Conservation (phyloP, 2,329 filamentous ascomycete species). For the Colletotrichum spaethianum region DNA sequence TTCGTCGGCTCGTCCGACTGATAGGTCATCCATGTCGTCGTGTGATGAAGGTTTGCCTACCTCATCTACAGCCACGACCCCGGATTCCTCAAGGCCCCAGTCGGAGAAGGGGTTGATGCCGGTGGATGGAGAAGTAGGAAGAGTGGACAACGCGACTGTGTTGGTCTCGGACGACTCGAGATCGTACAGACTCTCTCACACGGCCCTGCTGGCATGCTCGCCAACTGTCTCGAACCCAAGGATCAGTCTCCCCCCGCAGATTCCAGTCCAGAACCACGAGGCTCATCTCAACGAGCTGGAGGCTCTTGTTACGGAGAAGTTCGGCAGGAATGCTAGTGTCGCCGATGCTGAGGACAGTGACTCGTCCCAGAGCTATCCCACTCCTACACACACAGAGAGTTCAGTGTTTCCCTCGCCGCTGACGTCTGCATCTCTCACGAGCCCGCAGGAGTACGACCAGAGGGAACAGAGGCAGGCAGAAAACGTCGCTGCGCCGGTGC, state of each 20-base stretch:
- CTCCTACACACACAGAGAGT: slow-evolving; percentile 22
- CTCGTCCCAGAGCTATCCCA: slow-evolving; percentile 28
- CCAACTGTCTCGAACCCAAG: slow-evolving; percentile 24
- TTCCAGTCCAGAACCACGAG: slow-evolving; percentile 29
- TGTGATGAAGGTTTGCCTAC: slow-evolving; percentile 55
- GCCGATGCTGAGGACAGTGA: slow-evolving; percentile 39
- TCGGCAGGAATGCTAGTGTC: slow-evolving; percentile 31
- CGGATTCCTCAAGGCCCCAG: slow-evolving; percentile 57
- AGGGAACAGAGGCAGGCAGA: neutral
- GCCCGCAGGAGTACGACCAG: slow-evolving; percentile 15
- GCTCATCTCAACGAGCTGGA: slow-evolving; percentile 35
- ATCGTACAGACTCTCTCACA: slow-evolving; percentile 36
- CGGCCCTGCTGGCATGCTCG: slow-evolving; percentile 18
- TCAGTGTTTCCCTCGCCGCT: slow-evolving; percentile 27
- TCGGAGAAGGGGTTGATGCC: slow-evolving; percentile 53
- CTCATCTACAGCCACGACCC: slow-evolving; percentile 54
- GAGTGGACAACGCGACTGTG: slow-evolving; percentile 30
- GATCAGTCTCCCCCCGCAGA: slow-evolving; percentile 36
- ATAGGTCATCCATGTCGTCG: slow-evolving; percentile 47
- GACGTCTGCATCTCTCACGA: slow-evolving; percentile 17
- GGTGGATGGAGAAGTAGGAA: slow-evolving; percentile 36
- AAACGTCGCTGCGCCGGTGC: neutral
- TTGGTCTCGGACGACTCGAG: slow-evolving; percentile 38
- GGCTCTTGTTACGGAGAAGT: slow-evolving; percentile 35
- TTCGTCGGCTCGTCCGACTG: slow-evolving; percentile 36